Evolutionary conservation across 176 grass and related monocot species (phyloP).

Genomic region (Cenchrus americanus): DNA sequence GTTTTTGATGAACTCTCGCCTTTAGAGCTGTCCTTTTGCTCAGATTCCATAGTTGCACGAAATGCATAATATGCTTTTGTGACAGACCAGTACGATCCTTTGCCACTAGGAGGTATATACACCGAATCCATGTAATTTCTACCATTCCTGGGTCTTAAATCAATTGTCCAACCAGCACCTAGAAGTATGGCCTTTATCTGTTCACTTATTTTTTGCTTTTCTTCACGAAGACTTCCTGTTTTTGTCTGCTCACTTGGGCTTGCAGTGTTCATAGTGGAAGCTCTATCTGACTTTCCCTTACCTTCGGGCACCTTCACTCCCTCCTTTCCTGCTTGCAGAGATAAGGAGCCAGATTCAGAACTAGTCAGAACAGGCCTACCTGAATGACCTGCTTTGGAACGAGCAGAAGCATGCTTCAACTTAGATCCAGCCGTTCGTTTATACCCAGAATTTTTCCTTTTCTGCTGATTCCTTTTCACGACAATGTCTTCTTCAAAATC

Average conservation of each 20-base stretch:
- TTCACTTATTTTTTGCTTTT: slow-evolving; percentile 80
- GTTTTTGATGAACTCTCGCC: slow-evolving; percentile 35
- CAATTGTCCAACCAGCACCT: slow-evolving; percentile 86
- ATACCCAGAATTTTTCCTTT: slow-evolving; percentile 17
- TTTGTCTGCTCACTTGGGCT: slow-evolving; percentile 21
- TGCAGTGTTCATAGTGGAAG: slow-evolving; percentile 18
- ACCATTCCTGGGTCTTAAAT: slow-evolving; percentile 80
- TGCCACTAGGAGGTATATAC: slow-evolving; percentile 86
- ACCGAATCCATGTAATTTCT: slow-evolving; percentile 86
- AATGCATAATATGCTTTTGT: slow-evolving; percentile 83
- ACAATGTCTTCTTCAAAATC: slow-evolving; percentile 45
- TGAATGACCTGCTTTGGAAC: slow-evolving; percentile 31
- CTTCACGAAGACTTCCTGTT: slow-evolving; percentile 16
- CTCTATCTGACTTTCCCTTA: slow-evolving; percentile 3
- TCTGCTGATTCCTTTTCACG: slow-evolving; percentile 36
- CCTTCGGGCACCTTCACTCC: slow-evolving; percentile 24
- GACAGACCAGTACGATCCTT: slow-evolving; percentile 92
- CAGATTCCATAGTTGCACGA: slow-evolving; percentile 40
- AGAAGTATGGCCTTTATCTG: slow-evolving; percentile 82
- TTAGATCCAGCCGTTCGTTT: slow-evolving; percentile 38
- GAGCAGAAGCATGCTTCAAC: slow-evolving; percentile 41
- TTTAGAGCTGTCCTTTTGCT: slow-evolving; percentile 35
- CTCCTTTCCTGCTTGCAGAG: slow-evolving; percentile 11
- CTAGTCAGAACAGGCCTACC: slow-evolving; percentile 28
- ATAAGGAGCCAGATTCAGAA: slow-evolving; percentile 36